A percentile compares a stretch with the other conserved stretches of the same genome.
phyloP scores from a whole-genome alignment of 2,329 filamentous ascomycete genomes.

The Blastomyces silverae region DNA sequence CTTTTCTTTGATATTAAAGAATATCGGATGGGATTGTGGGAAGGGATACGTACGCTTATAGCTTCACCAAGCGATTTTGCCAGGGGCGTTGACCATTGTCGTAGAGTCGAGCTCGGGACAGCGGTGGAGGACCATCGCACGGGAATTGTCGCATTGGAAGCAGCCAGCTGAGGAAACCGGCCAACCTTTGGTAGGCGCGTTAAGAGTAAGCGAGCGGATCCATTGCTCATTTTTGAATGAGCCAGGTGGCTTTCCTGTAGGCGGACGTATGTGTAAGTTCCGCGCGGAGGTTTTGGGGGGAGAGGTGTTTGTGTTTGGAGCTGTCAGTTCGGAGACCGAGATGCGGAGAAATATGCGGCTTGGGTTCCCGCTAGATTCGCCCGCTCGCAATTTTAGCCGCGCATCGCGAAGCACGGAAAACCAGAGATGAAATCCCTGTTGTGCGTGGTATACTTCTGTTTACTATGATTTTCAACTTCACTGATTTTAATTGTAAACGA shows the following conservation, averaged over 20 bases:
- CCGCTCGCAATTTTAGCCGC: too few relatives aligned
- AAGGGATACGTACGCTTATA: slow-evolving; percentile 61
- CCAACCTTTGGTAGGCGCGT: slow-evolving; percentile 20
- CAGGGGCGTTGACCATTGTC: slow-evolving; percentile 85
- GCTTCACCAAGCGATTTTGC: slow-evolving; percentile 81
- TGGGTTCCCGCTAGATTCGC: too few relatives aligned
- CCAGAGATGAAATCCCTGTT: background rate
- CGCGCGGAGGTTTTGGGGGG: background rate
- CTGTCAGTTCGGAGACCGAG: background rate
- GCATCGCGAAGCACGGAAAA: background rate
- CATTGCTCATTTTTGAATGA: slow-evolving; percentile 23
- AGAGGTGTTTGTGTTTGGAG: background rate
- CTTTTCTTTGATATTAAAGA: background rate
- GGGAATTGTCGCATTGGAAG: slow-evolving; percentile 15
- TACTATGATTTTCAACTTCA: background rate
- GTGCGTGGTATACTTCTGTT: background rate
- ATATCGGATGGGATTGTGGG: too few relatives aligned
- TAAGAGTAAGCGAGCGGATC: slow-evolving; percentile 19
- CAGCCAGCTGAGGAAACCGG: slow-evolving; percentile 19
- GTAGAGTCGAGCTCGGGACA: slow-evolving; percentile 25
- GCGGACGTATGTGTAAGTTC: background rate
- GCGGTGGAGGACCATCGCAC: slow-evolving; percentile 33
- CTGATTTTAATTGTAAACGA: background rate
- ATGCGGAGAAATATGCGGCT: background rate
- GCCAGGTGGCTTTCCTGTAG: slow-evolving; percentile 13